A percentile compares a stretch with the other conserved stretches of the same genome.
Evolutionary conservation across 768 basidiomycete species (phyloP).

Genomic region (Termitomyces sp.): DNA sequence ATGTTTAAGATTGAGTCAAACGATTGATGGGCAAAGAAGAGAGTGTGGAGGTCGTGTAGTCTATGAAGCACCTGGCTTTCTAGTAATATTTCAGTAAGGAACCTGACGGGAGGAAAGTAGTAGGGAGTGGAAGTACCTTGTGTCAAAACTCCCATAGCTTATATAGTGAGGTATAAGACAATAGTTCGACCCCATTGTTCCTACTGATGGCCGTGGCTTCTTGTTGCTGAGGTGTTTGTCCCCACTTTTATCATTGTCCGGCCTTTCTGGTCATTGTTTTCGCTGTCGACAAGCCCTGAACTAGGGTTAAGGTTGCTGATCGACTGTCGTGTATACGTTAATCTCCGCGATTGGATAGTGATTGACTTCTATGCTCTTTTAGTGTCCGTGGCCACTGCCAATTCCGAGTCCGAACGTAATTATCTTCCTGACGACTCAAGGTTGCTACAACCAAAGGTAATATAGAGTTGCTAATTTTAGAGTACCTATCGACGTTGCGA

Average conservation of each 20-base stretch:
- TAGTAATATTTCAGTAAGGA: slow-evolving; percentile 1
- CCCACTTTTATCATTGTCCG: too few relatives aligned
- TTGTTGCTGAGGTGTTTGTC: background rate
- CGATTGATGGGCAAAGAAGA: slow-evolving; percentile 3
- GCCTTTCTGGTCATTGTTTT: slow-evolving; percentile 8
- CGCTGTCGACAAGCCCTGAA: slow-evolving; percentile 2
- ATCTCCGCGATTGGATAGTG: too few relatives aligned
- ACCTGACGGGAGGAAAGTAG: background rate
- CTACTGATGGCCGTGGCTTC: background rate
- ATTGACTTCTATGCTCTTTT: too few relatives aligned
- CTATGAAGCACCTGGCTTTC: slow-evolving; percentile 20
- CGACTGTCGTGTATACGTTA: too few relatives aligned
- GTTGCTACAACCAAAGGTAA: too few relatives aligned
- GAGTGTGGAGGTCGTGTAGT: slow-evolving; percentile 19
- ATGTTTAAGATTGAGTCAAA: background rate
- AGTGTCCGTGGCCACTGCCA: too few relatives aligned
- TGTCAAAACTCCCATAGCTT: background rate
- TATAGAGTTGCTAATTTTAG: too few relatives aligned
- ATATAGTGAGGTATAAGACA: slow-evolving; percentile 15
- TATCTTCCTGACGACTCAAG: too few relatives aligned
- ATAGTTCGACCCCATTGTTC: slow-evolving; percentile 14
- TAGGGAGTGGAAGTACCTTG: background rate
- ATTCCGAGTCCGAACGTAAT: too few relatives aligned
- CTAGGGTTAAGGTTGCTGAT: slow-evolving; percentile 7
- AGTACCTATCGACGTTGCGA: too few relatives aligned